Evolutionary conservation across 2,329 filamentous ascomycete species (phyloP), one percentile per base, ranked within the genome.

Genomic region (Arthrobotrys megalospora): DNA sequence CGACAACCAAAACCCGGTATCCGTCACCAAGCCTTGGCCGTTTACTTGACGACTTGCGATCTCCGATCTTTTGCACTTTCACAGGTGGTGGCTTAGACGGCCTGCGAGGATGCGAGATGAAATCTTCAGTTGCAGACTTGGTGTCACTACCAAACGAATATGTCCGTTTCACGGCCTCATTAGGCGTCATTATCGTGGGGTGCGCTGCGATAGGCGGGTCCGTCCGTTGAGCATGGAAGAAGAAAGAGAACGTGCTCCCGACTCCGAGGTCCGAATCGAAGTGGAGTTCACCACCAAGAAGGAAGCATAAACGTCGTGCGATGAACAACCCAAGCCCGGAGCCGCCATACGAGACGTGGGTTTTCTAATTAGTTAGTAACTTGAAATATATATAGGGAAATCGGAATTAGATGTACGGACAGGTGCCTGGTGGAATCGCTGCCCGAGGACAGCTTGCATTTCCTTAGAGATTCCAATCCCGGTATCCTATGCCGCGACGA

Each of bases 231-330:
- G 89, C 89, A 80, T 90, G 91, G 83, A 94, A 88, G 82, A 93
- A 94, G 83, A 94, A 94, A 32, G 89, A 91, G 83, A 94, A 94
- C 0, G 89, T 92, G 83, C 90, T 92, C 45, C 92, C 92, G 43
- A 89, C 86, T 11, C 90, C 91, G 72, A 89, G 88, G 78, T 88
- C 85, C 0, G 91, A 92, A 1, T 88, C 87, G 1, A 94, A 91
- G 6, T 91, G 91, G 69, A 94, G 93, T 82, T 93, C 91, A 1
- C 92, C 92, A 12, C 92, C 92, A 84, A 94, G 92, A 62, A 94
- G 85, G 82, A 94, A 91, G 1, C 91, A 92, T 60, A 94, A 85
- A 81, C 92, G 91, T 43, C 91, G 88, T 3, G 90, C 93, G 82
- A 94, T 94, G 85, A 93, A 94, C 0, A 94, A 85, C 0, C 91